Conservation (phyloP, 345 rosid species). For the Durio zibethinus region DNA sequence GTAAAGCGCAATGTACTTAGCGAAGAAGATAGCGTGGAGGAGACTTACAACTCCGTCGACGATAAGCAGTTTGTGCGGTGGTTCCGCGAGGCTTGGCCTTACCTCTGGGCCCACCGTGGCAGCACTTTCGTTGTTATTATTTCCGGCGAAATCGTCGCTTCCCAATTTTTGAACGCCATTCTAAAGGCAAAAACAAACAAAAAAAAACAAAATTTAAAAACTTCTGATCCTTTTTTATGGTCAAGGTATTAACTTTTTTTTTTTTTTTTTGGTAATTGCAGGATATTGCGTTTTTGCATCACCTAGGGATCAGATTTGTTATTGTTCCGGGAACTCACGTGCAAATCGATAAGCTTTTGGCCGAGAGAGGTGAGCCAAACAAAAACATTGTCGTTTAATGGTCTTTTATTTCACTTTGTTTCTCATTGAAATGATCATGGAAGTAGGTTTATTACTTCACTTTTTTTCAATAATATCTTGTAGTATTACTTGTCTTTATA, state of each 20-base stretch:
- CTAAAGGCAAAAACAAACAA: conserved; percentile 59
- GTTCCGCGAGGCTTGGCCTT: conserved; percentile 99
- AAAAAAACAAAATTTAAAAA: not conserved
- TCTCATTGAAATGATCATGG: not conserved
- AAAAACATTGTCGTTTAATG: not conserved
- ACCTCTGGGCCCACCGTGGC: conserved; percentile 83
- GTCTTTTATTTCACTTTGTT: not conserved
- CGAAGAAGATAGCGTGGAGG: conserved; percentile 36
- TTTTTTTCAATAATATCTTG: not conserved
- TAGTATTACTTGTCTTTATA: not conserved
- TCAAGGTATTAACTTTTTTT: not conserved
- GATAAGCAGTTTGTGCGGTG: conserved; percentile 81
- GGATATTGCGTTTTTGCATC: conserved; percentile 95
- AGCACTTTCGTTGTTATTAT: conserved; percentile 68
- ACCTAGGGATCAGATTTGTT: conserved; percentile 76
- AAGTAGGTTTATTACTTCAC: not conserved
- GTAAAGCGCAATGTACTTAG: conserved; percentile 31
- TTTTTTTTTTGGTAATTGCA: conserved; percentile 28
- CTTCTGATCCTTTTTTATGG: conserved; percentile 15
- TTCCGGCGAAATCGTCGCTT: conserved; percentile 60
- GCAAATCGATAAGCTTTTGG: conserved; percentile 80
- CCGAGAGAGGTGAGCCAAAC: conserved; percentile 62
- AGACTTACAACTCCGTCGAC: conserved; percentile 40
- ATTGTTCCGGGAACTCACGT: conserved; percentile 85
- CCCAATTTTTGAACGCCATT: conserved; percentile 57